Evolutionary conservation across 2,329 filamentous ascomycete genomes (phyloP).

Genomic region (Apiospora marii): DNA sequence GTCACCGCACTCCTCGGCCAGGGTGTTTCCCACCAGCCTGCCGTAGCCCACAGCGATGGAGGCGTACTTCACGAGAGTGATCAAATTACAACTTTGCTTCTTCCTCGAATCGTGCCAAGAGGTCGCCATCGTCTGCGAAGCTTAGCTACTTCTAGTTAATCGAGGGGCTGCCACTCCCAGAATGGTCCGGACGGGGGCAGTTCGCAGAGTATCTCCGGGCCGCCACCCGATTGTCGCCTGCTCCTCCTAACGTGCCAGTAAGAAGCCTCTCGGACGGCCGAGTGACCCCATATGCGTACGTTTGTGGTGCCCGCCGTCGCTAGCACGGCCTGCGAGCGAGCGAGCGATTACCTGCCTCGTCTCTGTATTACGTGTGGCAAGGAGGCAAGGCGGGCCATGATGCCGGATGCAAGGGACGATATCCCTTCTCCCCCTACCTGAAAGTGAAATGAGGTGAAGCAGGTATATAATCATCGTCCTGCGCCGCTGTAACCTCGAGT

Average conservation of each 20-base stretch:
- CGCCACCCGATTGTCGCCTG: slow-evolving; percentile 9
- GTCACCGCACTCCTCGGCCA: neutral
- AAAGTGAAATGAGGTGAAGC: neutral
- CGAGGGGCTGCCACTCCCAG: neutral
- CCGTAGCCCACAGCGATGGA: neutral
- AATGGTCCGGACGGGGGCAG: neutral
- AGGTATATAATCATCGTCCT: neutral
- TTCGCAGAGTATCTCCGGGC: slow-evolving; percentile 3
- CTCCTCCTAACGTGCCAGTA: neutral
- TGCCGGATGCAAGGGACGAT: slow-evolving; percentile 20
- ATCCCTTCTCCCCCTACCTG: neutral
- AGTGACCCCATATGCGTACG: slow-evolving; percentile 11
- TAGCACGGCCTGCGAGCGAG: neutral
- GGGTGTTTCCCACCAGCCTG: neutral
- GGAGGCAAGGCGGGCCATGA: slow-evolving; percentile 30
- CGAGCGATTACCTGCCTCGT: neutral
- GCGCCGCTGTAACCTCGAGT: neutral
- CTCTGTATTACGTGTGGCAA: neutral
- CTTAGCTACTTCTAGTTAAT: neutral
- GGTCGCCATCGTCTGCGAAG: neutral
- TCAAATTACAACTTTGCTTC: neutral
- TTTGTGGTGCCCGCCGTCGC: neutral
- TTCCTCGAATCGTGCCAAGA: neutral
- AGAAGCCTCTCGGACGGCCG: neutral
- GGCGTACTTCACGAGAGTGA: neutral